Percentiles rank a stretch among this genome's conserved stretches.
Evolutionary conservation across 805 yeast genomes (phyloP).

Genomic region (Sungouiella thailandica): DNA sequence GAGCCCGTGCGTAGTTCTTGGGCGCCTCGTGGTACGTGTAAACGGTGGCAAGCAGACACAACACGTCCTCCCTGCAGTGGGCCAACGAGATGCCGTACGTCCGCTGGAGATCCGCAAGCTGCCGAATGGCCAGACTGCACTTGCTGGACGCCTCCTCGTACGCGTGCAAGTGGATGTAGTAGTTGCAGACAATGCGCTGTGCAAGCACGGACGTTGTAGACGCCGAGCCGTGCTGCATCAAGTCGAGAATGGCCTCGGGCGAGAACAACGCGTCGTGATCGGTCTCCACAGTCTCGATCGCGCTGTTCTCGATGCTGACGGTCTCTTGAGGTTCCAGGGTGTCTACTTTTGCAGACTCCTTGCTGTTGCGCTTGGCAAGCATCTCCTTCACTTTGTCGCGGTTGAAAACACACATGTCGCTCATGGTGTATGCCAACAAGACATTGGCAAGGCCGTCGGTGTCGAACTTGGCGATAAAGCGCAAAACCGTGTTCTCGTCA

Average conservation of each 20-base stretch:
- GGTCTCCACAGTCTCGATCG: slow-evolving; percentile 6
- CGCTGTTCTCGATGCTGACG: neutral
- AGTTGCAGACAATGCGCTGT: slow-evolving; percentile 58
- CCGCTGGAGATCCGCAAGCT: slow-evolving; percentile 45
- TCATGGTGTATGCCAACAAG: slow-evolving; percentile 56
- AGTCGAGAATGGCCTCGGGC: slow-evolving; percentile 47
- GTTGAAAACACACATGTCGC: slow-evolving; percentile 65
- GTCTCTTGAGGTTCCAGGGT: slow-evolving; percentile 7
- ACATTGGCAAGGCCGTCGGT: slow-evolving; percentile 57
- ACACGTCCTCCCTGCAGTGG: slow-evolving; percentile 53
- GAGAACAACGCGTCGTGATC: slow-evolving; percentile 17
- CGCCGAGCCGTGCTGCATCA: slow-evolving; percentile 49
- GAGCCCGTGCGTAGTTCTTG: slow-evolving; percentile 72
- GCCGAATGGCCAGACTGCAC: slow-evolving; percentile 55
- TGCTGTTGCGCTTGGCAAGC: neutral
- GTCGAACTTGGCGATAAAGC: slow-evolving; percentile 53
- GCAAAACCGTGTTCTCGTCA: slow-evolving; percentile 41
- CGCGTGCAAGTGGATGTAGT: slow-evolving; percentile 55
- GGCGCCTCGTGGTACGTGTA: slow-evolving; percentile 90
- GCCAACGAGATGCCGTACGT: slow-evolving; percentile 44
- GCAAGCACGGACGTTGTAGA: slow-evolving; percentile 49
- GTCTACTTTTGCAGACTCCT: slow-evolving; percentile 5
- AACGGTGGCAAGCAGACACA: slow-evolving; percentile 64
- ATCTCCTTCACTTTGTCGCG: slow-evolving; percentile 23
- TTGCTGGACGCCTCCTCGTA: slow-evolving; percentile 58